Evolutionary conservation across 2,329 filamentous ascomycete species (phyloP), one percentile per base, ranked within the genome.

Genomic region (Trichoderma afroharzianum): DNA sequence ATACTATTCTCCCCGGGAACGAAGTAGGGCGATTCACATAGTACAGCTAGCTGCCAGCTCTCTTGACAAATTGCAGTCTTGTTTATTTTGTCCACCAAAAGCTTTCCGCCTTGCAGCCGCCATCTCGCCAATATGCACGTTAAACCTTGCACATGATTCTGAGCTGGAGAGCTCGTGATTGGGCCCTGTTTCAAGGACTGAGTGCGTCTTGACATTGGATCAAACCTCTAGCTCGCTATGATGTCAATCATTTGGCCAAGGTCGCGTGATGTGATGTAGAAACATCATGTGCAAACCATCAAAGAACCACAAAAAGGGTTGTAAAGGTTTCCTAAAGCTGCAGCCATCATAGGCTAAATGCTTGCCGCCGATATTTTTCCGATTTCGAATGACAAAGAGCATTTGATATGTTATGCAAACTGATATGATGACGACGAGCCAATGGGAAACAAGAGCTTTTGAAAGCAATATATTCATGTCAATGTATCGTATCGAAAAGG

Each of bases 401-500:
- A 53, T 14, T 12, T 53, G 43, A 43, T 43, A 1, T n/a, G 39
- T 18, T 43, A n/a, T 7, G 39, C 39, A n/a, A 43, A n/a, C 9
- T 53, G 9, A 66, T 24, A 32, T 2, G 62, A 12, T 21, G 21
- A 33, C 9, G 33, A 36, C n/a, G 15, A 11, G 21, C 39, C 4
- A 18, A 64, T 26, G 5, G 47, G 4, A 32, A 30, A 63, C 12
- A 32, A 21, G 30, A 2, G n/a, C 21, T 7, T 7, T 24, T 30
- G 32, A 33, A 28, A 55, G 24, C 12, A 30, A 53, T 70, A 39
- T n/a, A 63, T 36, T 63, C 59, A 63, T 63, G n/a, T 63, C 68
- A 63, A 70, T 63, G 63, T 55, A 33, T 70, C 68, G 32, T 63
- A 30, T 63, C 68, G 57, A 70, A 70, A 58, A 43, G 47, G 59